Evolutionary conservation across 805 yeast genomes (phyloP), one percentile per base, ranked within the genome.

Genomic region (Hanseniaspora jakobsenii): DNA sequence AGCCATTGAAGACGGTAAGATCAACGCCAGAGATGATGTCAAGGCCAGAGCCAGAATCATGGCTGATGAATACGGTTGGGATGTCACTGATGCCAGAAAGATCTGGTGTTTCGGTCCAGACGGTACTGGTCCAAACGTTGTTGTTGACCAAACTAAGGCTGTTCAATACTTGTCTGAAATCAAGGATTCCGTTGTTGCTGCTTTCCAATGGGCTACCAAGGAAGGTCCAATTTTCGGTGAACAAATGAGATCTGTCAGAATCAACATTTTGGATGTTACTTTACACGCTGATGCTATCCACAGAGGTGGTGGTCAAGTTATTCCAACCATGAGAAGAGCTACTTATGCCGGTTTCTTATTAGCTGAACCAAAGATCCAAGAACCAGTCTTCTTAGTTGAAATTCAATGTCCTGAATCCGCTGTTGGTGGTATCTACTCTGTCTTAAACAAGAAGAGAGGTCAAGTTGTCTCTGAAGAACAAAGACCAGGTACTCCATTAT

Each of bases 21-120:
- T 89, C 66, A 74, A 77, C 72, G 83, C 97, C 68, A 81, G 89
- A 73, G 97, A 89, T 64, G 98, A 89, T 76, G 77, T 89, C 84
- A 89, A 89, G 80, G 82, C 84, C 62, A 87, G 98, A 78, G 98
- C 97, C 61, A 87, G 97, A 81, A 63, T 84, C 66, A 76, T 89
- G 78, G 97, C 97, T 66, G 97, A 89, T 69, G 95, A 91, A 69
- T 91, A 71, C 81, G 95, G 89, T 60, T 89, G 98, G 98, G 97
- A 89, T 68, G 96, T 91, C 67, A 78, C 95, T 60, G 98, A 89
- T 67, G 98, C 96, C 73, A 87, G 98, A 82, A 89, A 91, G 91
- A 91, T 89, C 67, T 89, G 98, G 98, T 85, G 95, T 82, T 89
- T 89, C 86, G 98, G 98, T 76, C 97, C 98, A 68, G 98, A 89